A percentile compares a stretch with the other conserved stretches of the same genome.
Evolutionary conservation across 257 asterid genomes (phyloP).

Genomic region (Jacaranda mimosifolia): DNA sequence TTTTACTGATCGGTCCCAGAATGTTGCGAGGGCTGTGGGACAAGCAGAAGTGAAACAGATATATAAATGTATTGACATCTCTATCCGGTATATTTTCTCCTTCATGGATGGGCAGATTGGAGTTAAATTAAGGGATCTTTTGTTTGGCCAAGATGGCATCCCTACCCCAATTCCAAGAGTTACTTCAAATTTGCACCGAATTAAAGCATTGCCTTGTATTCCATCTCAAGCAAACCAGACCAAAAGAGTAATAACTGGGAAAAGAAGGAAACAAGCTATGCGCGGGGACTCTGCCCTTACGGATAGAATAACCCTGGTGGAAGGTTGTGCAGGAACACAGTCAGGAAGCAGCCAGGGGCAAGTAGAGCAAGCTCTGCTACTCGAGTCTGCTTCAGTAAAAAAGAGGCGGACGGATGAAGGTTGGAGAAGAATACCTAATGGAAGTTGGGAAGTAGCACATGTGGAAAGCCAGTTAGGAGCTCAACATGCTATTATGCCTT

Average conservation of each 20-base stretch:
- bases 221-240: conserved; percentile 34
- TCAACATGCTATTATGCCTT: conserved; percentile 19
- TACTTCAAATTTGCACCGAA: conserved; percentile 22
- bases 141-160: conserved; percentile 62
- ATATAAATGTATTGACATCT: conserved; percentile 62
- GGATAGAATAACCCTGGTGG: too few species aligned
- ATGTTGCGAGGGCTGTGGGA: conserved; percentile 94
- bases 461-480: conserved; percentile 10
- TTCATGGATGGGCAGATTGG: conserved; percentile 67
- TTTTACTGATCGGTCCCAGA: conserved; percentile 78
- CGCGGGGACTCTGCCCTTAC: not conserved
- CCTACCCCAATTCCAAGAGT: conserved; percentile 35
- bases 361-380: conserved; percentile 31
- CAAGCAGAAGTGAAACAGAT: conserved; percentile 66
- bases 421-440: conserved; percentile 37
- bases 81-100: conserved; percentile 53
- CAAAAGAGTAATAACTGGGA: conserved; percentile 36
- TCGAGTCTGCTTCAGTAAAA: conserved; percentile 32
- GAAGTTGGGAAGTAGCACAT: conserved; percentile 29
- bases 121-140: conserved; percentile 52
- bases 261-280: conserved; percentile 34
- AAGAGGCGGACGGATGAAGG: conserved; percentile 42
- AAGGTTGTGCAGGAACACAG: too few species aligned
- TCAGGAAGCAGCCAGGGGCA: too few species aligned
- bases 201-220: conserved; percentile 26